A percentile compares a stretch with the other conserved stretches of the same genome.
Conservation (phyloP, 2,329 filamentous ascomycete species). For the Ascochyta clinopodiicola region DNA sequence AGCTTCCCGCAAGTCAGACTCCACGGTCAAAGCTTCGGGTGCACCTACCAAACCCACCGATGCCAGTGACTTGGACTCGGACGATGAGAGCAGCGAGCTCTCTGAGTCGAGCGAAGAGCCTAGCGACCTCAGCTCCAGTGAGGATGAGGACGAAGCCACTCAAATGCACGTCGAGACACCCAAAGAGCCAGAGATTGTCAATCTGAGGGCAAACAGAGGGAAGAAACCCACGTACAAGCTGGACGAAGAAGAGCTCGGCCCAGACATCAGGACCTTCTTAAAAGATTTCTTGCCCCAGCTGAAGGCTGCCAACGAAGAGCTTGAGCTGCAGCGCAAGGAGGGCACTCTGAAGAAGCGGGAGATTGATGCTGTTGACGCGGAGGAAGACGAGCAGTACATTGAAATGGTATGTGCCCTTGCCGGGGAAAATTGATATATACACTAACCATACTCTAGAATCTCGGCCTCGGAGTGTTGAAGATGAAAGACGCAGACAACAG, state of each 20-base stretch:
- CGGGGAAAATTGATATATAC: background rate
- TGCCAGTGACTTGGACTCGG: slow-evolving; percentile 29
- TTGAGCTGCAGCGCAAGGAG: slow-evolving; percentile 49
- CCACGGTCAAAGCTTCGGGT: slow-evolving; percentile 26
- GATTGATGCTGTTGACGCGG: slow-evolving; percentile 46
- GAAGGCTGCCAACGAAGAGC: slow-evolving; percentile 52
- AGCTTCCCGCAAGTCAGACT: slow-evolving; percentile 22
- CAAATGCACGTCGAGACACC: slow-evolving; percentile 10
- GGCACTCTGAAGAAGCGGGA: slow-evolving; percentile 48
- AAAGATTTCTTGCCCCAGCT: slow-evolving; percentile 53
- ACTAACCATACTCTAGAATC: slow-evolving; percentile 35
- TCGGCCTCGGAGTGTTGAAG: slow-evolving; percentile 57
- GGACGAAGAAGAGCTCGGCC: slow-evolving; percentile 29
- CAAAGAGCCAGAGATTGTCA: slow-evolving; percentile 28
- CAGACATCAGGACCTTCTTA: slow-evolving; percentile 45
- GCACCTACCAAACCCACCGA: slow-evolving; percentile 23
- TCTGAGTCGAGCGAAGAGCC: slow-evolving; percentile 48
- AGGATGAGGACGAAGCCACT: slow-evolving; percentile 32
- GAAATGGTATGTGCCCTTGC: slow-evolving; percentile 45
- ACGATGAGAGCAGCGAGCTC: slow-evolving; percentile 40
- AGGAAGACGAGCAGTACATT: slow-evolving; percentile 44
- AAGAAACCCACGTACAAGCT: slow-evolving; percentile 44
- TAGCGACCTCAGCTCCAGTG: slow-evolving; percentile 43
- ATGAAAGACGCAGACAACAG: slow-evolving; percentile 40
- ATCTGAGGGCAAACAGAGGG: slow-evolving; percentile 39